Conservation (phyloP, 495 filamentous ascomycete genomes). For the Parmelia sp. region DNA sequence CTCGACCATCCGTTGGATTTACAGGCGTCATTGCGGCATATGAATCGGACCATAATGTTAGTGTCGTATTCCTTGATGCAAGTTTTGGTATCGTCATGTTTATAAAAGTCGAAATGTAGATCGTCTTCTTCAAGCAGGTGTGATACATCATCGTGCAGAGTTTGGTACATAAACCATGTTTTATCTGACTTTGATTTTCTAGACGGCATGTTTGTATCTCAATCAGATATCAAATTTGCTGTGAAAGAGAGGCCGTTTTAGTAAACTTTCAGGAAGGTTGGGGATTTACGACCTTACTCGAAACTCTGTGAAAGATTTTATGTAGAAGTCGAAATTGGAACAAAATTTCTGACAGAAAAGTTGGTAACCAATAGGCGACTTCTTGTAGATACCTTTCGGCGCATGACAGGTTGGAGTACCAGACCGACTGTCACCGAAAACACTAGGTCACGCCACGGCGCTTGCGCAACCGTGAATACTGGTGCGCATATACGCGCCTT, state of each 20-base stretch:
- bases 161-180: slow-evolving; percentile 38
- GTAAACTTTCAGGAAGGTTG: background rate
- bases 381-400: too few species aligned
- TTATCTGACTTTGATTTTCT: slow-evolving; percentile 18
- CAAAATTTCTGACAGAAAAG: too few species aligned
- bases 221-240: slow-evolving; percentile 10
- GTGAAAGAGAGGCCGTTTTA: slow-evolving; percentile 3
- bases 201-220: slow-evolving; percentile 10
- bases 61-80: slow-evolving; percentile 28
- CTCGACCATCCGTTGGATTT: slow-evolving; percentile 34
- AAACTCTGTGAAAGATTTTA: slow-evolving; percentile 5
- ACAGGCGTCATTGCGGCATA: slow-evolving; percentile 30
- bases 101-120: slow-evolving; percentile 29
- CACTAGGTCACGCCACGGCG: too few species aligned
- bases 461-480: too few species aligned
- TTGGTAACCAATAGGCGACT: too few species aligned
- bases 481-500: too few species aligned
- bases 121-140: slow-evolving; percentile 30
- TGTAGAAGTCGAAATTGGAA: too few species aligned
- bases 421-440: too few species aligned
- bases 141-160: slow-evolving; percentile 36
- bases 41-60: slow-evolving; percentile 30
- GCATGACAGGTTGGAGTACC: too few species aligned
- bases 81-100: slow-evolving; percentile 26
- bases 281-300: slow-evolving; percentile 3